Percentiles rank a stretch among this genome's conserved stretches.
Conservation (phyloP, 1,284 basidiomycete genomes). For the Cutaneotrichosporon mucoides region DNA sequence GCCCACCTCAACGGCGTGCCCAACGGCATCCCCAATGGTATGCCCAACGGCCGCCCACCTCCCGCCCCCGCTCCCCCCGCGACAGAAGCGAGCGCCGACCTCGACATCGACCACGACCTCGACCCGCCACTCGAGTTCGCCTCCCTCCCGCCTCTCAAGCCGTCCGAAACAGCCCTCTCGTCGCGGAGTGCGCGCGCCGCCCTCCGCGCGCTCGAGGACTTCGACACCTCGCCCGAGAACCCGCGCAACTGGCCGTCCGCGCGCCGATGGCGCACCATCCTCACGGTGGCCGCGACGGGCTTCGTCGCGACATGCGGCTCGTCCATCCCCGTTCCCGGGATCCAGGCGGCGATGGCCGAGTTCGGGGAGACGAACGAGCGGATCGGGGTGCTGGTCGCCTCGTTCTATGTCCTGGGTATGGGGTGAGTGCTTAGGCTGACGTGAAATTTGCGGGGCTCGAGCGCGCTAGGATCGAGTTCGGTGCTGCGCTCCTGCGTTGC, state of each 20-base stretch:
- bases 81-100: too few species aligned
- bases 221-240: conserved; percentile 31
- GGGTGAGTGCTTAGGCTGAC: conserved; percentile 29
- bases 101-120: too few species aligned
- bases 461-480: too few species aligned
- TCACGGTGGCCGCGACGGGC: conserved; percentile 40
- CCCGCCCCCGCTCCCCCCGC: too few species aligned
- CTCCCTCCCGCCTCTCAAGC: conserved; percentile 10
- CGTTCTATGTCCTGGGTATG: conserved; percentile 44
- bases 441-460: too few species aligned
- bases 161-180: conserved; percentile 18
- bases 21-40: too few species aligned
- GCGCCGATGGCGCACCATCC: conserved; percentile 33
- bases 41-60: too few species aligned
- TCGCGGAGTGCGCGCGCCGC: conserved; percentile 26
- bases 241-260: conserved; percentile 37
- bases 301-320: conserved; percentile 44
- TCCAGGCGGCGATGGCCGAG: conserved; percentile 32
- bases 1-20: too few species aligned
- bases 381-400: conserved; percentile 38
- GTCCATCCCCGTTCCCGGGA: conserved; percentile 42
- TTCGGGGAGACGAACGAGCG: conserved; percentile 37
- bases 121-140: background rate
- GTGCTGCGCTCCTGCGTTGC: too few species aligned
- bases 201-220: conserved; percentile 25